Evolutionary conservation across 768 basidiomycete species (phyloP).

Genomic region (Boletus barrowsii): DNA sequence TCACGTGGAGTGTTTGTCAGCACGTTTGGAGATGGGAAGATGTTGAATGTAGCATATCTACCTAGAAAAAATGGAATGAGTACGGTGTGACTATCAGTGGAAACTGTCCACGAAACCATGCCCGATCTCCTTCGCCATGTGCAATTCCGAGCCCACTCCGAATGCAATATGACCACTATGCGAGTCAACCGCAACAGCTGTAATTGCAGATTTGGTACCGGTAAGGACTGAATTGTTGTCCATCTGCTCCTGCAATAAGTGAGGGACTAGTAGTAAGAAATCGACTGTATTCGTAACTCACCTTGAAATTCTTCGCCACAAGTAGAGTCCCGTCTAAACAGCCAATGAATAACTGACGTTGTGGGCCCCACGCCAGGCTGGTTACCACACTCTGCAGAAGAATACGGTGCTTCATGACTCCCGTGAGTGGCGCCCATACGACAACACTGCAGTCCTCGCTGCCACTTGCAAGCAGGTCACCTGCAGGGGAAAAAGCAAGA

Average conservation of each 20-base stretch:
- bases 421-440: neutral
- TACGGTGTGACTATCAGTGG: neutral
- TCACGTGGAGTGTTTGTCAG: neutral
- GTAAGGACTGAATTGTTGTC: neutral
- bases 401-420: neutral
- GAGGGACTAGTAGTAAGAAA: neutral
- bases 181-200: neutral
- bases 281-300: neutral
- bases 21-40: neutral
- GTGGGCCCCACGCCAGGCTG: neutral
- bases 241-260: neutral
- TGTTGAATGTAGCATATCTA: neutral
- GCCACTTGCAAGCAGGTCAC: neutral
- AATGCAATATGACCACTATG: neutral
- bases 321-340: neutral
- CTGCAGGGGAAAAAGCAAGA: neutral
- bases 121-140: neutral
- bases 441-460: neutral
- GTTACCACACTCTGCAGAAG: neutral
- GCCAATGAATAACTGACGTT: neutral
- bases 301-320: neutral
- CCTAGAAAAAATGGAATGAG: neutral
- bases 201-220: neutral
- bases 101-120: neutral
- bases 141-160: neutral